Conservation (phyloP, 2,329 filamentous ascomycete genomes). For the Lecanosticta acicola region DNA sequence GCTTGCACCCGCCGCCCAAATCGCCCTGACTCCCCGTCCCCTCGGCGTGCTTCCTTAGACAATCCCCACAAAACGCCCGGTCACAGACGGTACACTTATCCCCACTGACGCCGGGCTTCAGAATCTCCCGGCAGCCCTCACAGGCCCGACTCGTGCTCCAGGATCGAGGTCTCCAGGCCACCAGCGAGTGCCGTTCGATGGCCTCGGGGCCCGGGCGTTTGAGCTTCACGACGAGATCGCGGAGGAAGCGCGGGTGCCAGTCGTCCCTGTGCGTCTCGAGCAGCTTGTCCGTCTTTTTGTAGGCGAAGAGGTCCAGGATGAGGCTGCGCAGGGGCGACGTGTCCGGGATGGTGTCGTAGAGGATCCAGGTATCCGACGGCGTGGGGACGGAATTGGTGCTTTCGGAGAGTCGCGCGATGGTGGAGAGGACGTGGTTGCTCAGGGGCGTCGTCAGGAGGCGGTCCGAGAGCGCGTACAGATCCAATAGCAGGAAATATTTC, state of each 20-base stretch:
- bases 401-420: slow-evolving; percentile 42
- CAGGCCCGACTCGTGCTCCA: slow-evolving; percentile 34
- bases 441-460: slow-evolving; percentile 43
- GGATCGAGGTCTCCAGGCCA: slow-evolving; percentile 36
- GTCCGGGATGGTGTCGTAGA: slow-evolving; percentile 42
- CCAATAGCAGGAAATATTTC: slow-evolving; percentile 47
- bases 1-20: slow-evolving; percentile 34
- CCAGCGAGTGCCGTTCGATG: slow-evolving; percentile 38
- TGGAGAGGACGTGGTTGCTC: slow-evolving; percentile 41
- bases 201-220: slow-evolving; percentile 42
- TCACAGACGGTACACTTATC: slow-evolving; percentile 39
- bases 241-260: slow-evolving; percentile 46
- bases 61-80: slow-evolving; percentile 39
- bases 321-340: slow-evolving; percentile 37
- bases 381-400: slow-evolving; percentile 47
- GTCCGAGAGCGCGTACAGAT: slow-evolving; percentile 45
- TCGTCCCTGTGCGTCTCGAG: slow-evolving; percentile 42
- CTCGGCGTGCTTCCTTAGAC: slow-evolving; percentile 33
- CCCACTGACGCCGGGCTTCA: slow-evolving; percentile 36
- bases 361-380: slow-evolving; percentile 44
- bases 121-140: slow-evolving; percentile 35
- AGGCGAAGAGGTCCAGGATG: slow-evolving; percentile 47
- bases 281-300: slow-evolving; percentile 48
- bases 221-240: slow-evolving; percentile 43
- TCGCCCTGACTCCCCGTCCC: slow-evolving; percentile 19